Base-by-base conservation (phyloP, 768 basidiomycete genomes). In the Sutorius australiensis region DNA sequence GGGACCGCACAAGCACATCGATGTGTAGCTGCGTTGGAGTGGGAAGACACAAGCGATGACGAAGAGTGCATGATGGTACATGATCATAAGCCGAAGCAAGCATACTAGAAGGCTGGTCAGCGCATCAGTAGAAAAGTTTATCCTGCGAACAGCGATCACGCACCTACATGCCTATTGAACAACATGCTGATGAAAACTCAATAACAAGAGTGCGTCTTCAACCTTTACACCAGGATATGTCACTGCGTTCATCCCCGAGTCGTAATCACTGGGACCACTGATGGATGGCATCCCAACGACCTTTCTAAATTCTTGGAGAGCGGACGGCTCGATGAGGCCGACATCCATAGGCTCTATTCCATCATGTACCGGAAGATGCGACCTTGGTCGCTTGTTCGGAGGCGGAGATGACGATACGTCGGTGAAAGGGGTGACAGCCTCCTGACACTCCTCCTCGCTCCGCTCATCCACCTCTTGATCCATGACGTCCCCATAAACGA, bases 381-480 rank as follows among this genome's bases (percentile, higher is more conserved):
- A 63, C 36, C 60, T 64, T 33, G 59, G 40, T 27, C 62, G 66
- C 44, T 71, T 72, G 31, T 64, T 64, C 1, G 73, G 62, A 41
- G 70, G 70, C 21, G 73, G 70, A 3, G 72, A 67, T 9, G 74
- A 73, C 27, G 76, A 75, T 31, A 76, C 72, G 37, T 78, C 79
- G 16, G 86, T 83, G 3, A 82, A 81, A 13, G 87, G 87, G 0
- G 87, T 89, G 24, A 89, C 82, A 11, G 83, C 84, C 63, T 89
- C 87, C 53, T 85, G 82, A 57, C 77, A 81, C 49, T 89, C 86
- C 46, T 89, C 87, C 46, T 87, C 84, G 63, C 84, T 87, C 38
- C 68, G 68, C 5, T 72, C 68, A 34, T 70, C 68, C 64, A 79
- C 75, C 58, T 85, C 83, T 46, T 78, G 76, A 43, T 74, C 76